phyloP scores from a whole-genome alignment of 75 land plant genomes.

The Azolla pinnata region DNA sequence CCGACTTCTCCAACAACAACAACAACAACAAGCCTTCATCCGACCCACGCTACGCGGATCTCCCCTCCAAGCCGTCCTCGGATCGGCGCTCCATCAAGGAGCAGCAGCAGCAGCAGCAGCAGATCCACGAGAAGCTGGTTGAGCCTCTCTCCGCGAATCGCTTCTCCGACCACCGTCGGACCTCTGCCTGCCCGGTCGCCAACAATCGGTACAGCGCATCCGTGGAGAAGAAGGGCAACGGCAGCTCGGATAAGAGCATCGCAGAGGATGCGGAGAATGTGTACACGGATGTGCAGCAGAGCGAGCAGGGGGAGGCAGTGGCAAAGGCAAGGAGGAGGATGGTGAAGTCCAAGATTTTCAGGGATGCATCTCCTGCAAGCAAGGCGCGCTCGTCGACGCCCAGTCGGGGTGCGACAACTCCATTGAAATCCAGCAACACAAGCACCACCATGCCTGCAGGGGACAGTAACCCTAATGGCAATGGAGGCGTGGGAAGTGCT shows the following conservation, averaged over 20 bases:
- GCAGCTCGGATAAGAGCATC: background rate
- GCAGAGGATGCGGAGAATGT: background rate
- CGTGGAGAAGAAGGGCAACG: no score
- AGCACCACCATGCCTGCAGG: no score
- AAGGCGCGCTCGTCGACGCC: constrained; percentile 1
- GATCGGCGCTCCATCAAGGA: background rate
- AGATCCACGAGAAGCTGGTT: background rate
- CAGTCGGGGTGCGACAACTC: no score
- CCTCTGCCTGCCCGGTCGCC: background rate
- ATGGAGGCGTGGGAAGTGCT: no score
- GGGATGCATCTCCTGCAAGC: constrained; percentile 5
- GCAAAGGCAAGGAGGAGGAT: background rate
- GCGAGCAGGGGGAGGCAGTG: background rate
- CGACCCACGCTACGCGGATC: background rate
- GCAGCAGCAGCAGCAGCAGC: background rate
- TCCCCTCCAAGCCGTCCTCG: background rate
- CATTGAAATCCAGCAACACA: no score
- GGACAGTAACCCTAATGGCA: no score
- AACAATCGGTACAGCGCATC: background rate
- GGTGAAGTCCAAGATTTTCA: constrained; percentile 3
- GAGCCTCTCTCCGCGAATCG: constrained; percentile 1
- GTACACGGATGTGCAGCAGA: background rate
- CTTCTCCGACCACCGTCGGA: background rate
- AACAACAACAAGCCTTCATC: background rate
- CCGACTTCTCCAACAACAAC: background rate